Evolutionary conservation across 768 basidiomycete species (phyloP), one percentile per base, ranked within the genome.

Genomic region (Trametopsis cervina): DNA sequence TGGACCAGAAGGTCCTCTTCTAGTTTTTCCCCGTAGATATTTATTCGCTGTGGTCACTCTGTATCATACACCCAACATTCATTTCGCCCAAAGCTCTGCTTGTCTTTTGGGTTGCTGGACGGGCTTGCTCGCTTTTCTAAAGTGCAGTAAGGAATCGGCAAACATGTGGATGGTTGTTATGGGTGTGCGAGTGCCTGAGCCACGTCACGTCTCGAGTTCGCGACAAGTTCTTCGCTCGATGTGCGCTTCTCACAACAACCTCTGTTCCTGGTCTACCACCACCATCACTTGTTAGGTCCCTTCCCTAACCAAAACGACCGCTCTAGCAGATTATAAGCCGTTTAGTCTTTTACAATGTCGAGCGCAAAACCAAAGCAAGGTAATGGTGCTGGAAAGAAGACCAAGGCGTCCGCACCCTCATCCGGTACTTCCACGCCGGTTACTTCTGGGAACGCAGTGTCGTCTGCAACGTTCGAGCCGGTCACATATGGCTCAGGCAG

Each of bases 1-100:
- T 95, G 54, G 83, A 90, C 68, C 74, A 78, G 44, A 74, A 77
- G 51, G 70, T 89, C 59, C 69, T 81, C 53, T 82, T 87, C 61
- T 87, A 75, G 45, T 35, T n/a, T 26, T 25, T 50, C 22, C n/a
- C 40, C 20, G 24, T 22, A 25, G 26, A 36, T 23, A 39, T 43
- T 17, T 38, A 23, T 45, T 42, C 44, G 42, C 37, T 47, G 44
- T 52, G 51, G 37, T 51, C n/a, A 43, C 25, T 46, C 17, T 48
- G 46, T 54, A 44, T 35, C 38, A 29, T 50, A 42, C 47, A n/a
- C n/a, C n/a, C n/a, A n/a, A n/a, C 47, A 25, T 40, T 48, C 12
- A 46, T 38, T 36, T 46, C 35, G 25, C 45, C n/a, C 36, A 18
- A 21, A n/a, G 23, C 36, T 22, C n/a, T n/a, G n/a, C n/a, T n/a